Evolutionary conservation across 352 stramenopile species (phyloP), one percentile per base, ranked within the genome.

Genomic region (Phytophthora podocarpi): DNA sequence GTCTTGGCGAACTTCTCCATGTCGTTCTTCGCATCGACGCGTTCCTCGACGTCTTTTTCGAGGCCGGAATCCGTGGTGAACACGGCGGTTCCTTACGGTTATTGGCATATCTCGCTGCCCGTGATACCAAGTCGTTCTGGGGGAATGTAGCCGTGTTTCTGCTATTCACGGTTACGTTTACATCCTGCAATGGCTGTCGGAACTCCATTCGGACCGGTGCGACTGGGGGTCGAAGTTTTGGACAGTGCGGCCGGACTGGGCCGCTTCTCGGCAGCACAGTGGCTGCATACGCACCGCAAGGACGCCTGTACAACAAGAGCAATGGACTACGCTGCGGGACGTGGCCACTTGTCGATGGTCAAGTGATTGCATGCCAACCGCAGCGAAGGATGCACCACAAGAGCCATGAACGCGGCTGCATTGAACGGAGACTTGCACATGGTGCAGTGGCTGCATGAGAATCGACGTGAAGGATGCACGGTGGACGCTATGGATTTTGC

Each of bases 131-230:
- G 13, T 54, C 24, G 15, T 49, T 26, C 24, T 63, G 42, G 34
- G 30, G 53, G 6, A 40, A 48, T 5, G 53, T 40, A 13, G 39
- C 53, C 8, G 32, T 47, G 10, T 34, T 15, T 34, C 54, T 32
- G 54, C 54, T 20, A 55, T 21, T 27, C 35, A 49, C 54, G 54
- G 42, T 26, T 49, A 49, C 43, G 42, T 63, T 34, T 35, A 63
- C 36, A 43, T 57, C 21, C 23, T 64, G 35, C 34, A 50, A 18
- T 64, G 55, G 55, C 21, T 63, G 8, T 55, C 43, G 35, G 54
- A 55, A 9, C 26, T 16, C 11, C 43, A 63, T 23, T 20, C 27
- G 34, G n/a, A 27, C 34, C 54, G 54, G 11, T 62, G 54, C 28
- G 36, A 55, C 20, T n/a, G n/a, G 20, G 34, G 13, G 31, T 63